phyloP scores from a whole-genome alignment of 768 basidiomycete species.

The Tricholoma flavovirens region DNA sequence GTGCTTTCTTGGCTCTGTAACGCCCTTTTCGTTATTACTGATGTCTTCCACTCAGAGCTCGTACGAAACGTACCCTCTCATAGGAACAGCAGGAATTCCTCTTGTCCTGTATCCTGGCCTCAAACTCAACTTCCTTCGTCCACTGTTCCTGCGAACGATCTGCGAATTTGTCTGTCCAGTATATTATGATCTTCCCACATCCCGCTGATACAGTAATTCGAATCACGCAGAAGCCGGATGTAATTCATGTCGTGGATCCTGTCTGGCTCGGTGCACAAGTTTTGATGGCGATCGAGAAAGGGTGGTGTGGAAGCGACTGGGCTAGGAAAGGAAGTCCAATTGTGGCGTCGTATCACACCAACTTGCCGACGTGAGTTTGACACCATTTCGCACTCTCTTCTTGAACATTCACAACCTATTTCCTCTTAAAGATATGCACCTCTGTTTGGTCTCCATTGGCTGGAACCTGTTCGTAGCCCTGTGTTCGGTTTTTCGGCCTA shows the following conservation, averaged over 20 bases:
- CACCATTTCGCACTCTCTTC: background rate
- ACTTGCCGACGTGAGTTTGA: background rate
- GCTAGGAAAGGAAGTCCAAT: background rate
- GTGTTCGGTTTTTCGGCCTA: background rate
- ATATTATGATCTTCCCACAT: background rate
- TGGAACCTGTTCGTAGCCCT: background rate
- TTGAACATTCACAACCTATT: background rate
- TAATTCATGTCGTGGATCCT: background rate
- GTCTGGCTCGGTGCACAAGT: background rate
- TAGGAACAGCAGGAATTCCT: background rate
- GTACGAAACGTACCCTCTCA: background rate
- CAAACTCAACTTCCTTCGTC: background rate
- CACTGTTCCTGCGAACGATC: background rate
- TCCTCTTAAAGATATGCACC: background rate
- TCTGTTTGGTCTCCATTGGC: background rate
- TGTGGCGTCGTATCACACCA: background rate
- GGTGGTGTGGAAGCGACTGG: background rate
- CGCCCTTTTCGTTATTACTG: background rate
- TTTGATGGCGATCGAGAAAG: background rate
- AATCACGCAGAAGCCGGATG: background rate
- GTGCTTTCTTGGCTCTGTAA: background rate
- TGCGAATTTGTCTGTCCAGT: background rate
- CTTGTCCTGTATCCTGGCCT: background rate
- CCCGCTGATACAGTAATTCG: background rate
- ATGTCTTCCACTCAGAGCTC: background rate